Evolutionary conservation across 805 yeast species (phyloP), one percentile per base, ranked within the genome.

Genomic region (Metschnikowia corniflorae): DNA sequence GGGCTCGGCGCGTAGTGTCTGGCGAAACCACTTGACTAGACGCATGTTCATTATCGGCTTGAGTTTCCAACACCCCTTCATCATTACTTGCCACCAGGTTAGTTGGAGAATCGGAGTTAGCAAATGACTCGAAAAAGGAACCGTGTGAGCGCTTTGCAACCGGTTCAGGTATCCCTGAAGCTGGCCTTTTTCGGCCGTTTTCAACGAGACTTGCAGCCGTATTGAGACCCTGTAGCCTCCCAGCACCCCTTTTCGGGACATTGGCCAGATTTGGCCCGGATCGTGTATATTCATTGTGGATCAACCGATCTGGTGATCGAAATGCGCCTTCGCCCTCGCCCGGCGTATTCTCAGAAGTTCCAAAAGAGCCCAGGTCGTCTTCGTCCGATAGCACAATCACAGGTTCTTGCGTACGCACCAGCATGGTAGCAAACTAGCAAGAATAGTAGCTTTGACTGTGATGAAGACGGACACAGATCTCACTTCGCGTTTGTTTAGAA

Each of bases 371-470:
- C n/a, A 10, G 16, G 21, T n/a, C 29, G 8, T 42, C 35, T 16
- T 46, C 49, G n/a, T 43, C 51, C 2, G 45, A 41, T 4, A 34
- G 21, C 6, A 40, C 34, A 15, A 41, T 34, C 16, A 36, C 15
- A 10, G 15, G 21, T 15, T 35, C 34, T 5, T 29, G 33, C 10
- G 39, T 25, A 35, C 4, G 28, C 16, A 9, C 39, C 39, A 35
- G 33, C 33, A 25, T 35, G n/a, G n/a, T n/a, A n/a, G n/a, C n/a
- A n/a, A n/a, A n/a, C n/a, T n/a, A n/a, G n/a, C n/a, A n/a, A n/a
- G n/a, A n/a, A n/a, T n/a, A n/a, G n/a, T n/a, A n/a, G n/a, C n/a
- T n/a, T n/a, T n/a, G n/a, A n/a, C n/a, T n/a, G n/a, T n/a, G n/a
- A n/a, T n/a, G n/a, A n/a, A n/a, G n/a, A n/a, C n/a, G n/a, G n/a